These are phyloP conservation scores for Gastroboletus turbinatus DNA, from an alignment of 1,284 basidiomycete species.

Conservation along the genomic window DNA sequence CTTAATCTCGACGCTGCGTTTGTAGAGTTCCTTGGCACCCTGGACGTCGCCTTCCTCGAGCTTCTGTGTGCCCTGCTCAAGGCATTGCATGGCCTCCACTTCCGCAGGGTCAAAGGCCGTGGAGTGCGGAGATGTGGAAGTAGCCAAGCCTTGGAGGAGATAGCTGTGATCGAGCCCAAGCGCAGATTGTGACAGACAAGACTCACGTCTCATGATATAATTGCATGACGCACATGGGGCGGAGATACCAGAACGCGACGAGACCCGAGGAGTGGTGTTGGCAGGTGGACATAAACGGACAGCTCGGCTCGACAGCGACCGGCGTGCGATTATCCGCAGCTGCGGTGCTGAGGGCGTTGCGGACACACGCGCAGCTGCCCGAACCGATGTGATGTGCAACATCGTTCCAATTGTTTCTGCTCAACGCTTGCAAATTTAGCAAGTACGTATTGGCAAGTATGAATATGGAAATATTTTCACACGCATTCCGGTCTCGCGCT, in stretches of 20 bases:
- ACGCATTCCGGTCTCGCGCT: conserved; percentile 27
- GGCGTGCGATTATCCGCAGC: conserved; percentile 21
- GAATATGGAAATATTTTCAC: conserved; percentile 18
- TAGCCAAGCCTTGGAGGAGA: conserved; percentile 68
- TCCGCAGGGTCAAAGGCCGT: conserved; percentile 83
- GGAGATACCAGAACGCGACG: conserved; percentile 10
- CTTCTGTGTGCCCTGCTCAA: conserved; percentile 85
- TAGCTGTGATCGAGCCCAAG: not conserved
- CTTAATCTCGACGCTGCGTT: conserved; percentile 79
- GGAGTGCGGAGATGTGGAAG: conserved; percentile 78
- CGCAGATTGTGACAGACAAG: conserved; percentile 13
- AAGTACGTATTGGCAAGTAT: not conserved
- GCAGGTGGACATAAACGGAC: conserved; percentile 20
- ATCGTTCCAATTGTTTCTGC: conserved; percentile 33
- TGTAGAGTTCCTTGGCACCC: conserved; percentile 76
- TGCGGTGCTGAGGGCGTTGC: conserved; percentile 28
- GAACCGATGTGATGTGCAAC: conserved; percentile 21
- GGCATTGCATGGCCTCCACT: conserved; percentile 74
- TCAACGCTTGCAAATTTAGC: conserved; percentile 17
- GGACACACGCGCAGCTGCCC: conserved; percentile 19
- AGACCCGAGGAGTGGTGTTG: conserved; percentile 13
- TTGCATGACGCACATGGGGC: conserved; percentile 9
- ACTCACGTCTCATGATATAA: conserved; percentile 30
- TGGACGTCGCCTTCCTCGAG: conserved; percentile 90
- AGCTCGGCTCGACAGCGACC: conserved; percentile 25